Conservation (phyloP, 345 rosid genomes). For the Boechera divaricarpa region DNA sequence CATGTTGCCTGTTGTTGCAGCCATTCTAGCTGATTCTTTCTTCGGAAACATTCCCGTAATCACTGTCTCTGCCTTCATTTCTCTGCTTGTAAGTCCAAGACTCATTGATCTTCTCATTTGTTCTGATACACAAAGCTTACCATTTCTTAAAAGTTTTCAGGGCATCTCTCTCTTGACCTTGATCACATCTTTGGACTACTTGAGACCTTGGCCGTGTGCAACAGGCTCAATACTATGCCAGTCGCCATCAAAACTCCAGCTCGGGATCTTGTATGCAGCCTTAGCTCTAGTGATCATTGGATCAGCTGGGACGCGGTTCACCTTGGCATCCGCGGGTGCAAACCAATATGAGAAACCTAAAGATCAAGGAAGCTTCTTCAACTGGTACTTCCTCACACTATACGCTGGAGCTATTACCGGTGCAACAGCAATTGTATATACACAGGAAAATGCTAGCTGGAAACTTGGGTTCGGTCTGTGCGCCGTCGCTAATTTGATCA, state of each 20-base stretch:
- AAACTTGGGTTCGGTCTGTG: constrained; percentile 54
- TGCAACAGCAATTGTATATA: constrained; percentile 49
- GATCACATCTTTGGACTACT: constrained; percentile 39
- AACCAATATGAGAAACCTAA: constrained; percentile 49
- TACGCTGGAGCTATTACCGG: constrained; percentile 24
- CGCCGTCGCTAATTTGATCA: constrained; percentile 40
- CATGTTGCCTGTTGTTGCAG: constrained; percentile 50
- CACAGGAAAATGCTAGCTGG: constrained; percentile 59
- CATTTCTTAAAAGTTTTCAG: constrained; percentile 34
- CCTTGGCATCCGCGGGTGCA: constrained; percentile 52
- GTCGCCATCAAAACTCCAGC: constrained; percentile 45
- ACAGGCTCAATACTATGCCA: constrained; percentile 40
- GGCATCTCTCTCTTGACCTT: constrained; percentile 48
- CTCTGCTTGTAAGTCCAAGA: constrained; percentile 43
- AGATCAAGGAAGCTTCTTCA: constrained; percentile 54
- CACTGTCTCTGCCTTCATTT: constrained; percentile 45
- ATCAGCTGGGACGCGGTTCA: constrained; percentile 44
- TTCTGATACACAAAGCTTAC: neutral
- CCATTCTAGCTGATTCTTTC: constrained; percentile 57
- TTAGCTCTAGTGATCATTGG: constrained; percentile 46
- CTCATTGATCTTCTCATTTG: neutral
- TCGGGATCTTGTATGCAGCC: constrained; percentile 47
- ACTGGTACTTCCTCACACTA: constrained; percentile 51
- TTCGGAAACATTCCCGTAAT: constrained; percentile 46
- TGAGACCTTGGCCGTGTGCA: constrained; percentile 50